Conservation (phyloP, 441 rosid genomes). For the Sinapis alba region DNA sequence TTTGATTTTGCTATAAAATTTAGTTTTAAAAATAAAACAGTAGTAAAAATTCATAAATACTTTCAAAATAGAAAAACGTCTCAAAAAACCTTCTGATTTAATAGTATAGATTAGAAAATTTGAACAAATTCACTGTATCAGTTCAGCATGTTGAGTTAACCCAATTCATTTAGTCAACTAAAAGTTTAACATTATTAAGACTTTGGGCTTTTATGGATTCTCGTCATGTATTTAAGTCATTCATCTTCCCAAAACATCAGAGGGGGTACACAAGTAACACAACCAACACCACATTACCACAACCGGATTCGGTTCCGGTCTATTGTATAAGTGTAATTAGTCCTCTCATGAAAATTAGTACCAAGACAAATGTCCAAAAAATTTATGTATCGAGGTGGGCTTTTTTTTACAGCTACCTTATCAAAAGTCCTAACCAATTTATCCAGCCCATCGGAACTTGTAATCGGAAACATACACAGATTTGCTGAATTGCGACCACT, state of each 20-base stretch:
- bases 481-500: not conserved
- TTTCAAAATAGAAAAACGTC: too few species aligned
- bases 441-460: not conserved
- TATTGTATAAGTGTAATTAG: not conserved
- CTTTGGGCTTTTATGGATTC: not conserved
- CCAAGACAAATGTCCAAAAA: not conserved
- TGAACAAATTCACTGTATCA: not conserved
- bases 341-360: not conserved
- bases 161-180: not conserved
- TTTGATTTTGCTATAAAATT: too few species aligned
- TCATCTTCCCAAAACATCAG: not conserved
- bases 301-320: not conserved
- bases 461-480: not conserved
- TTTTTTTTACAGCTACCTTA: not conserved
- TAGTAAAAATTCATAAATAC: too few species aligned
- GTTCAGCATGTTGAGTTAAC: not conserved
- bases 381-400: not conserved
- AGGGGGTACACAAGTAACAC: not conserved
- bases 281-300: not conserved
- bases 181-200: not conserved
- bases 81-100: too few species aligned
- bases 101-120: too few species aligned
- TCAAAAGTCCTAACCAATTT: not conserved
- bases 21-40: too few species aligned
- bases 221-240: not conserved